These are phyloP conservation scores for Diaporthe capsici DNA, from an alignment of 2,329 filamentous ascomycete species.

Conservation along the genomic window DNA sequence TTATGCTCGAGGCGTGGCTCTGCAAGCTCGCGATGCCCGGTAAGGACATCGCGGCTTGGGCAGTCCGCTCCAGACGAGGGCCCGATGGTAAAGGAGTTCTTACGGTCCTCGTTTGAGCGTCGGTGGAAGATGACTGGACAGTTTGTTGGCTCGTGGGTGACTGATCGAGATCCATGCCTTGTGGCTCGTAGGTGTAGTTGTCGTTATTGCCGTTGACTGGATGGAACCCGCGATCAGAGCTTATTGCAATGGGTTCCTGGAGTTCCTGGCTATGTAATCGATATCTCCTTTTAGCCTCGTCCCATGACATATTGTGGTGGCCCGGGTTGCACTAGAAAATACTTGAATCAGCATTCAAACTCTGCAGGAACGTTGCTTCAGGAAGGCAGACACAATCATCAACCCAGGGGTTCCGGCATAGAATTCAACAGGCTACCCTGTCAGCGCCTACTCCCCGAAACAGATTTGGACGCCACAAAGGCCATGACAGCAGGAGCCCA, in stretches of 20 bases:
- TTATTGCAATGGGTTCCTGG: constrained; percentile 50
- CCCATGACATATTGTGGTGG: constrained; percentile 74
- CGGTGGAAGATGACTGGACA: constrained; percentile 49
- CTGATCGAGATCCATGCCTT: constrained; percentile 71
- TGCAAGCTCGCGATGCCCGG: constrained; percentile 69
- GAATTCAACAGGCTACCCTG: not conserved
- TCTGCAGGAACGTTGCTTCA: no score
- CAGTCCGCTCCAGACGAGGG: constrained; percentile 66
- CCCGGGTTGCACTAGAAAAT: constrained; percentile 67
- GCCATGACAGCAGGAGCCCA: not conserved
- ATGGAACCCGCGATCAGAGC: constrained; percentile 20
- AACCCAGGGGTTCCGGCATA: not conserved
- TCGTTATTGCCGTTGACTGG: constrained; percentile 43
- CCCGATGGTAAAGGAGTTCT: constrained; percentile 71
- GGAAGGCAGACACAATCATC: no score
- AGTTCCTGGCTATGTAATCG: constrained; percentile 65
- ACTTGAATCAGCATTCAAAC: not conserved
- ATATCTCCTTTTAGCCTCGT: constrained; percentile 70
- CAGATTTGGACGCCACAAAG: not conserved
- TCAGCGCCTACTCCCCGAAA: not conserved
- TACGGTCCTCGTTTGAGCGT: constrained; percentile 63
- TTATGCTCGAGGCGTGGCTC: constrained; percentile 62
- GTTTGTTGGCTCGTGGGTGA: constrained; percentile 53
- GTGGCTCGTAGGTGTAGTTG: constrained; percentile 60
- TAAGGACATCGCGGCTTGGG: constrained; percentile 54